phyloP scores from a whole-genome alignment of 2,329 filamentous ascomycete species.

The Thielaviopsis populi region DNA sequence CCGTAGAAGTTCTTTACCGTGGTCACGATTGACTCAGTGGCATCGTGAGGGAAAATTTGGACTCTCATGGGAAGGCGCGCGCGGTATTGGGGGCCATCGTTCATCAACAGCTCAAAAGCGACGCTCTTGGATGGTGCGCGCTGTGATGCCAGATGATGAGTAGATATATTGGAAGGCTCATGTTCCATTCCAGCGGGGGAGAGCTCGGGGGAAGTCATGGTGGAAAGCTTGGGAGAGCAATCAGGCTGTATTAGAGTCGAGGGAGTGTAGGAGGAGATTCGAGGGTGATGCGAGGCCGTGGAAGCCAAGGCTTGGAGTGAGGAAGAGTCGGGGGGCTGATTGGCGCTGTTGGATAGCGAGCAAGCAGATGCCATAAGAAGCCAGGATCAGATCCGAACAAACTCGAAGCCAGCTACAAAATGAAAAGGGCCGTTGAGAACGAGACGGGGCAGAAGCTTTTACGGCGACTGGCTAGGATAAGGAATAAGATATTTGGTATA shows the following conservation, averaged over 20 bases:
- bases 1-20: slow-evolving; percentile 99
- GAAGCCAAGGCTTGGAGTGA: slow-evolving; percentile 12
- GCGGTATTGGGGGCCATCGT: slow-evolving; percentile 50
- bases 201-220: slow-evolving; percentile 15
- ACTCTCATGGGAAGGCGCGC: slow-evolving; percentile 72
- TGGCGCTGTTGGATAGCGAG: slow-evolving; percentile 10
- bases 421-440: background rate
- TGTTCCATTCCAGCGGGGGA: slow-evolving; percentile 10
- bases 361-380: slow-evolving; percentile 15
- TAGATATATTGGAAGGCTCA: slow-evolving; percentile 4
- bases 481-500: slow-evolving; percentile 5
- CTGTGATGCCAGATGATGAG: slow-evolving; percentile 7
- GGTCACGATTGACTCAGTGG: slow-evolving; percentile 91
- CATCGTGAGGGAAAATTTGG: slow-evolving; percentile 89
- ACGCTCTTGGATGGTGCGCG: slow-evolving; percentile 46
- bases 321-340: slow-evolving; percentile 9
- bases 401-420: background rate
- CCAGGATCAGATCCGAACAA: background rate
- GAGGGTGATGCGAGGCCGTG: slow-evolving; percentile 7
- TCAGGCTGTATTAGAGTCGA: background rate
- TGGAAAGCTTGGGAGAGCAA: background rate
- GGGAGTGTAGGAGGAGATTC: background rate
- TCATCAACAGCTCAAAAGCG: slow-evolving; percentile 61
- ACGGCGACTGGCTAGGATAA: background rate
- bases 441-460: background rate